Base-by-base conservation (phyloP, 164 flowering plant species). In the Aristolochia fimbriata region DNA sequence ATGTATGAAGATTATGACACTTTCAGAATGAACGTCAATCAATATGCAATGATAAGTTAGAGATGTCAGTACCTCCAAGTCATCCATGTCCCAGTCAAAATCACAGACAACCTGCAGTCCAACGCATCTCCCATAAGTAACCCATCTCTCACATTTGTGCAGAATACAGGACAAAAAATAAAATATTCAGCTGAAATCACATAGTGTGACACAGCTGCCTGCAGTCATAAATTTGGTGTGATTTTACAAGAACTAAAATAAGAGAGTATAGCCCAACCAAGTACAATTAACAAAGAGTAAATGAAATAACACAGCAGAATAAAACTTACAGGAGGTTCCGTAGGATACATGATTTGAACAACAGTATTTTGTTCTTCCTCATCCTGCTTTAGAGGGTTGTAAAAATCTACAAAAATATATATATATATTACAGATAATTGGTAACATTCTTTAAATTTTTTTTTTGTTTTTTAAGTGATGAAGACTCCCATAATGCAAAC, bases 41-140 rank as follows among this genome's bases (percentile, higher is more conserved):
- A 20, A 1, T 49, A 11, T 6, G 1, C 23, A 22, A n/a, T 9
- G 15, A 22, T n/a, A 22, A 52, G 23, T 19, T 8, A 52, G 10
- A 22, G 8, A 20, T 52, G 7, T 19, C 20, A 55, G 48, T 79
- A 92, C 98, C 89, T 86, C 88, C 62, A 79, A 70, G 33, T 82
- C 90, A 74, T 94, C 97, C 27, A 88, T 55, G 45, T 88, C 91
- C 99, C 97, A 91, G 67, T 94, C 99, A 72, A 85, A 94, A 59
- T 84, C 86, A 70, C 86, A 76, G 48, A 88, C 55, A 45, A 93
- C 78, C 99, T 93, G 84, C 30, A 27, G 30, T 2, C 30, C 2
- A 27, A 27, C 5, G 30, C 30, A 27, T 27, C 30, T 2, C 2
- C 30, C 30, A 27, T 27, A 27, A 27, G 30, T 5, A 27, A 27